Evolutionary conservation across 2,329 filamentous ascomycete species (phyloP).

Genomic region (Sarocladiaceae sp.): DNA sequence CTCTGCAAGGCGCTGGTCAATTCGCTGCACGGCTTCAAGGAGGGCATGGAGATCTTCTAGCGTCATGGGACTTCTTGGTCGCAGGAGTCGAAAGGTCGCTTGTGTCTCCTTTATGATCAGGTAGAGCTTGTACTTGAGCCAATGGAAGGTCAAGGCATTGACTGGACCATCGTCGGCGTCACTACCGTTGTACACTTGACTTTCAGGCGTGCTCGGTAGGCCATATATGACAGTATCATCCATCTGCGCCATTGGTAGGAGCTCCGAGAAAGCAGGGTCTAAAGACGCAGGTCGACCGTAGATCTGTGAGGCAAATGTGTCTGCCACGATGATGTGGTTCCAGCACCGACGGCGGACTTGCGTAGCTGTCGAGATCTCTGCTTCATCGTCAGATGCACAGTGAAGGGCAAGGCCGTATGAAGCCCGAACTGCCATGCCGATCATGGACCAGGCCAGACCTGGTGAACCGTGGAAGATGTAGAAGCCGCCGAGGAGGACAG

Average conservation of each 20-base stretch:
- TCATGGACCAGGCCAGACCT: slow-evolving; percentile 14
- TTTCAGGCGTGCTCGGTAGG: background rate
- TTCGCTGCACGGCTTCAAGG: slow-evolving; percentile 14
- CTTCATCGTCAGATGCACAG: slow-evolving; percentile 13
- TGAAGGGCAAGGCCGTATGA: slow-evolving; percentile 16
- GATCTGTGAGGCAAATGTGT: slow-evolving; percentile 24
- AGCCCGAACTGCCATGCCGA: slow-evolving; percentile 15
- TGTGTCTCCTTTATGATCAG: slow-evolving; percentile 22
- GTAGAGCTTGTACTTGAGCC: slow-evolving; percentile 22
- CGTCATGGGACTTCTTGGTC: slow-evolving; percentile 15
- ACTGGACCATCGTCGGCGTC: background rate
- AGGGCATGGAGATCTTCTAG: slow-evolving; percentile 15
- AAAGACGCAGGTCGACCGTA: slow-evolving; percentile 24
- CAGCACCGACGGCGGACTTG: slow-evolving; percentile 24
- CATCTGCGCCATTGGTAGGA: slow-evolving; percentile 19
- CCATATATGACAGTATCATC: slow-evolving; percentile 18
- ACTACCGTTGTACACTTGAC: background rate
- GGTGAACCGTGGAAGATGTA: slow-evolving; percentile 15
- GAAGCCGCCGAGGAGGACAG: slow-evolving; percentile 13
- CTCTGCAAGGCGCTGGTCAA: slow-evolving; percentile 12
- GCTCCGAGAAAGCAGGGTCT: slow-evolving; percentile 20
- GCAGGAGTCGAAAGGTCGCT: slow-evolving; percentile 21
- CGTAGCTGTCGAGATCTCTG: slow-evolving; percentile 7
- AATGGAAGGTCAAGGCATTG: slow-evolving; percentile 20
- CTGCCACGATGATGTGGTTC: slow-evolving; percentile 23